phyloP scores from a whole-genome alignment of 2,329 filamentous ascomycete genomes.

The Aspergillus sp. region DNA sequence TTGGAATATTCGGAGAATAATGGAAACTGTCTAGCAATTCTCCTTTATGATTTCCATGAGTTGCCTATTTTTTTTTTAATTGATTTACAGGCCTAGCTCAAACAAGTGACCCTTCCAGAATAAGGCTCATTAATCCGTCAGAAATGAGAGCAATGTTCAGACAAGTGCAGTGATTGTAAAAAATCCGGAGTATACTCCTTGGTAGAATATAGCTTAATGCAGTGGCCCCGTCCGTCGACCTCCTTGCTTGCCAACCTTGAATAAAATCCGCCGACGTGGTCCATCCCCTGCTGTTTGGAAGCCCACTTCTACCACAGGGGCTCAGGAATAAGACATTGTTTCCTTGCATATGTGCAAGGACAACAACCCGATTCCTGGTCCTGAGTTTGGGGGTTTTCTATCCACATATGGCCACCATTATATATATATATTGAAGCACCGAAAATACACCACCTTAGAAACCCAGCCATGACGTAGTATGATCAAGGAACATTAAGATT shows the following conservation, averaged over 20 bases:
- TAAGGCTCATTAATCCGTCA: not conserved
- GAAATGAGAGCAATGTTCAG: not conserved
- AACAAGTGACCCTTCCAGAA: not conserved
- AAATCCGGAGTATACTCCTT: not conserved
- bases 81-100: not conserved
- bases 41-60: not conserved
- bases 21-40: not conserved
- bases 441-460: no score
- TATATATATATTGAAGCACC: no score
- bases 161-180: not conserved
- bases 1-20: not conserved
- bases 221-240: not conserved
- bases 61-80: not conserved
- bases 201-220: not conserved
- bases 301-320: not conserved
- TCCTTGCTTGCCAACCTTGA: not conserved
- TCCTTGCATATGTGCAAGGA: no score
- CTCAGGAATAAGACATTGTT: no score
- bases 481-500: no score
- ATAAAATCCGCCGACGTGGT: not conserved
- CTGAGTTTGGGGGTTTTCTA: no score
- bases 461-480: no score
- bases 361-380: no score
- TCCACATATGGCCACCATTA: no score
- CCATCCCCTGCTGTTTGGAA: not conserved